Percentiles rank a stretch among this genome's conserved stretches.
These are phyloP conservation scores for Fraxinus sp. DNA, from an alignment of 305 asterid genomes.

Conservation along the genomic window DNA sequence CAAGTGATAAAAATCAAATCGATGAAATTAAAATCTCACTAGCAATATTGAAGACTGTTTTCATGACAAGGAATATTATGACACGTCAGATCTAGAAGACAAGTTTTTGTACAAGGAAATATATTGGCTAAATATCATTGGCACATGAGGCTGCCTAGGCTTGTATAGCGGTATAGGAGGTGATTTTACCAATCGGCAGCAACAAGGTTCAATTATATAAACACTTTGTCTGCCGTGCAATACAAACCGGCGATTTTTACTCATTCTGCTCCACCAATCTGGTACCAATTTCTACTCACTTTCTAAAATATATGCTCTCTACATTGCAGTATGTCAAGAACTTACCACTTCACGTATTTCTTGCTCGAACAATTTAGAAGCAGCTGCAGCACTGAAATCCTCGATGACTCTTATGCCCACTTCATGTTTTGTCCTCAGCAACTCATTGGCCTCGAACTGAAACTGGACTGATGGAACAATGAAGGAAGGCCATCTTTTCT, in stretches of 20 bases:
- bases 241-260: background rate
- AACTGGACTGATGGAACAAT: slow-evolving; percentile 42
- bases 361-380: slow-evolving; percentile 87
- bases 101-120: background rate
- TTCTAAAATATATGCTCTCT: slow-evolving; percentile 2
- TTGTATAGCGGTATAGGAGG: background rate
- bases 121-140: background rate
- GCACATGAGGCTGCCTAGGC: background rate
- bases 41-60: background rate
- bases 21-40: background rate
- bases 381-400: slow-evolving; percentile 87
- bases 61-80: background rate
- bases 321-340: slow-evolving; percentile 24
- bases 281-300: slow-evolving; percentile 10
- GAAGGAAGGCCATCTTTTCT: slow-evolving; percentile 68
- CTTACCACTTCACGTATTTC: slow-evolving; percentile 91
- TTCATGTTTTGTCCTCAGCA: slow-evolving; percentile 57
- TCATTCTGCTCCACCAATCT: slow-evolving; percentile 11
- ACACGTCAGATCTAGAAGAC: background rate
- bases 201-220: background rate
- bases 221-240: background rate
- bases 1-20: background rate
- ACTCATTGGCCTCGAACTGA: slow-evolving; percentile 43
- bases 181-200: background rate
- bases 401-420: slow-evolving; percentile 50